Conservation (phyloP, 2,329 filamentous ascomycete species). For the Calonectria montana region DNA sequence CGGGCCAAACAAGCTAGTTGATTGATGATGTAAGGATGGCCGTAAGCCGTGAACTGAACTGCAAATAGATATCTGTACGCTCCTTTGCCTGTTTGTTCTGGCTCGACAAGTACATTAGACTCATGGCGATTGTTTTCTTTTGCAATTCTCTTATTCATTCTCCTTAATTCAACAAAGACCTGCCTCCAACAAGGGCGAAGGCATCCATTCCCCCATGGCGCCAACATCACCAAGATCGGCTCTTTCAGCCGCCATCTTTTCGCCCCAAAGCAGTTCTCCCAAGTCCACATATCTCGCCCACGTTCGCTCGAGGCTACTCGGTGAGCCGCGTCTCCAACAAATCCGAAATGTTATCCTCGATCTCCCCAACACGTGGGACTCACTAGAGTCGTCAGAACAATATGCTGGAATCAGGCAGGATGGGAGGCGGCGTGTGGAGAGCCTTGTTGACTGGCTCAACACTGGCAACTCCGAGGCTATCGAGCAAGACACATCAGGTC, state of each 20-base stretch:
- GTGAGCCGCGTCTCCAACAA: conserved; percentile 13
- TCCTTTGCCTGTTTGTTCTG: neutral
- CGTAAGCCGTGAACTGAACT: neutral
- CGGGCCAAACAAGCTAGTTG: neutral
- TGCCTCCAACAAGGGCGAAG: neutral
- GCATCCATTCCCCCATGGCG: conserved; percentile 1
- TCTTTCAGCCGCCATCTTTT: conserved; percentile 31
- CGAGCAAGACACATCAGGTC: conserved; percentile 15
- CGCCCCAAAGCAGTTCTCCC: conserved; percentile 27
- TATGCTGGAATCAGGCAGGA: conserved; percentile 3
- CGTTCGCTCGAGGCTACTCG: conserved; percentile 18
- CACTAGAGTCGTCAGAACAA: conserved; percentile 14
- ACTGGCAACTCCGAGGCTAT: conserved; percentile 19
- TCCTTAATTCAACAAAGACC: neutral
- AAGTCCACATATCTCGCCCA: conserved; percentile 23
- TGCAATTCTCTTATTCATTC: neutral
- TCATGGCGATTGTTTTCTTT: neutral
- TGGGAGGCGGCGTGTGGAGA: conserved; percentile 15
- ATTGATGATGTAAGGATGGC: neutral
- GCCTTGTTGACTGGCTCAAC: conserved; percentile 20
- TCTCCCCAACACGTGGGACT: conserved; percentile 18
- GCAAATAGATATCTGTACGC: conserved; percentile 5
- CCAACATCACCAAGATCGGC: conserved; percentile 8
- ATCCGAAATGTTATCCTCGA: conserved; percentile 14
- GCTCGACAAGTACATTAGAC: neutral